A percentile compares a stretch with the other conserved stretches of the same genome.
These are phyloP conservation scores for Zangia roseola DNA, from an alignment of 768 basidiomycete species.

Conservation along the genomic window DNA sequence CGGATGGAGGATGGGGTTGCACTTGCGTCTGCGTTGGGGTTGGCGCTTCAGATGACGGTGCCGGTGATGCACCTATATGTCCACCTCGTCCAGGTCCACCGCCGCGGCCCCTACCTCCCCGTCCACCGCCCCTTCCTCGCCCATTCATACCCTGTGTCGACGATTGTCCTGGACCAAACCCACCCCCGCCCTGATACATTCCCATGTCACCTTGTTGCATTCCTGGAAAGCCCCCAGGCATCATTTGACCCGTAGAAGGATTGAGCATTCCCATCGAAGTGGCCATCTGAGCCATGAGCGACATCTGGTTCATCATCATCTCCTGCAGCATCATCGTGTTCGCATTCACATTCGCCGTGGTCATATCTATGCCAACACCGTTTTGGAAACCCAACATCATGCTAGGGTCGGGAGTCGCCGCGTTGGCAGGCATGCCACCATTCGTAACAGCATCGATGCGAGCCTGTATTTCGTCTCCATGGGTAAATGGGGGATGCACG, in stretches of 20 bases:
- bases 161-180: slow-evolving; percentile 21
- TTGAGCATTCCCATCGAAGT: slow-evolving; percentile 77
- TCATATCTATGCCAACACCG: slow-evolving; percentile 44
- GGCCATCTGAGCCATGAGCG: slow-evolving; percentile 92
- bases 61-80: slow-evolving; percentile 25
- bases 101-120: slow-evolving; percentile 47
- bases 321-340: slow-evolving; percentile 80
- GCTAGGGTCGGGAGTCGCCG: slow-evolving; percentile 24
- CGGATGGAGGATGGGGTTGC: slow-evolving; percentile 17
- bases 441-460: slow-evolving; percentile 77
- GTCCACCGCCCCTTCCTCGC: slow-evolving; percentile 44
- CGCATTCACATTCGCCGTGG: slow-evolving; percentile 51
- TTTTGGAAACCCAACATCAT: slow-evolving; percentile 48
- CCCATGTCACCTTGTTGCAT: slow-evolving; percentile 54
- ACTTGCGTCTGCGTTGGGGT: slow-evolving; percentile 19
- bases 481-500: slow-evolving; percentile 30
- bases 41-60: slow-evolving; percentile 17
- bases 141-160: slow-evolving; percentile 27
- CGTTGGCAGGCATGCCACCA: slow-evolving; percentile 41
- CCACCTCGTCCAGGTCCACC: slow-evolving; percentile 47
- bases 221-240: slow-evolving; percentile 56
- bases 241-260: slow-evolving; percentile 54
- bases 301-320: slow-evolving; percentile 91
- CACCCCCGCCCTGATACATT: slow-evolving; percentile 39
- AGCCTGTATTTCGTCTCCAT: slow-evolving; percentile 72